Conservation (phyloP, 352 stramenopile genomes). For the Pythium aristosporum region DNA sequence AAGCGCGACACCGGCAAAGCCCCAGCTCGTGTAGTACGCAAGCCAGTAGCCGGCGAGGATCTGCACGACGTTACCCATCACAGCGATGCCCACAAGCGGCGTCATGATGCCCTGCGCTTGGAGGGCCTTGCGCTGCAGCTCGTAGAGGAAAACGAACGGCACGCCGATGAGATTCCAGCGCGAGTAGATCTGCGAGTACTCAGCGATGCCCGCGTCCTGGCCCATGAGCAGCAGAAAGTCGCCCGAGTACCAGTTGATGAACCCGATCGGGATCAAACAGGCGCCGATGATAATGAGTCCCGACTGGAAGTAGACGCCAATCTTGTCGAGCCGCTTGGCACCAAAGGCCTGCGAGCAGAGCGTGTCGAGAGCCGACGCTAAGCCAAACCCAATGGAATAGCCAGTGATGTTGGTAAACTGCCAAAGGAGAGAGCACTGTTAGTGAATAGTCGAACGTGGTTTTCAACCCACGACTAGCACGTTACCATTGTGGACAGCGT, state of each 20-base stretch:
- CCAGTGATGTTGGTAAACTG: constrained; percentile 68
- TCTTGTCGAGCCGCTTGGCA: constrained; percentile 47
- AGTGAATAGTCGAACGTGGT: background rate
- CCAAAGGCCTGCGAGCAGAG: constrained; percentile 69
- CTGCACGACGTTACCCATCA: constrained; percentile 63
- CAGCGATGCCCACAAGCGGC: constrained; percentile 55
- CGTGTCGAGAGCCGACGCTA: constrained; percentile 72
- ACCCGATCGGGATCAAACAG: constrained; percentile 41
- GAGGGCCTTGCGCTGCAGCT: constrained; percentile 63
- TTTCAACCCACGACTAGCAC: constrained; percentile 1
- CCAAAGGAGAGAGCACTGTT: background rate
- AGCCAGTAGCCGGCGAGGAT: constrained; percentile 61
- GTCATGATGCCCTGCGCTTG: constrained; percentile 71
- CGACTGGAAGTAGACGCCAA: constrained; percentile 75
- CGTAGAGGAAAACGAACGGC: constrained; percentile 74
- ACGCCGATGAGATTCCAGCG: constrained; percentile 54
- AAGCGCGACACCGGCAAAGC: constrained; percentile 77
- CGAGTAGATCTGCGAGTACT: constrained; percentile 50
- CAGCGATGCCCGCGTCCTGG: constrained; percentile 49
- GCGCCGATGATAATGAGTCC: constrained; percentile 49
- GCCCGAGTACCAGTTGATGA: constrained; percentile 57
- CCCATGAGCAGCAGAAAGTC: constrained; percentile 48
- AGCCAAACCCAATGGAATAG: constrained; percentile 61
- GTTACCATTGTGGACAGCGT: constrained; percentile 69
- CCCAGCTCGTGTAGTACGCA: constrained; percentile 65